Base-by-base conservation (phyloP, 179 eudicot genomes). In the Beta corolliflora region DNA sequence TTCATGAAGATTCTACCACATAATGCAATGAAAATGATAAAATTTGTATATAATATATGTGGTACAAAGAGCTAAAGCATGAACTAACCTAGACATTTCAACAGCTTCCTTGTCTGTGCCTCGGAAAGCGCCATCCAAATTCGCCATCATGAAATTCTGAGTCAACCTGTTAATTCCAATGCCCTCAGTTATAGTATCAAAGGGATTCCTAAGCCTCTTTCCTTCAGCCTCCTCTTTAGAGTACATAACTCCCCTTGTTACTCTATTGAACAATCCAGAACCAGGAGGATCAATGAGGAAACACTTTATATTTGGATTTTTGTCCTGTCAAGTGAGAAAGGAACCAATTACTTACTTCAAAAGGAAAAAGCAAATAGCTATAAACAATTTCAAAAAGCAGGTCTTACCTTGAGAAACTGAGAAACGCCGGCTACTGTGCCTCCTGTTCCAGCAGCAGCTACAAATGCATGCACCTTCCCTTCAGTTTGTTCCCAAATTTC, bases 171-270 rank as follows among this genome's bases (percentile, higher is more conserved):
- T 95, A 69, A 94, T 92, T 73, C 99, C 99, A 54, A 95, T 94
- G 58, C 99, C 99, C 88, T 95, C 99, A 15, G 99, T 95, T 77
- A 95, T 81, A 25, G 98, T 91, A 83, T 95, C 99, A 80, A 95
- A 95, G 63, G 99, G 99, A 81, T 95, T 95, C 87, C 85, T 94
- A 53, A 94, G 85, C 79, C 99, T 88, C 81, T 88, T 87, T 29
- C 99, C 99, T 89, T 95, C 99, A 73, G 99, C 99, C 86, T 95
- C 99, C 86, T 95, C 98, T 85, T 80, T 94, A 12, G 98, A 88
- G 87, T 95, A 95, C 99, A 95, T 94, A 63, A 95, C 98, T 36
- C 99, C 99, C 84, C 98, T 84, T 23, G 95, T 95, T 77, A 95
- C 98, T 82, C 90, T 89, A 88, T 95, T 95, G 87, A 88, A 95